Conservation (phyloP, 768 basidiomycete genomes). For the Nevesoporus exiguus region DNA sequence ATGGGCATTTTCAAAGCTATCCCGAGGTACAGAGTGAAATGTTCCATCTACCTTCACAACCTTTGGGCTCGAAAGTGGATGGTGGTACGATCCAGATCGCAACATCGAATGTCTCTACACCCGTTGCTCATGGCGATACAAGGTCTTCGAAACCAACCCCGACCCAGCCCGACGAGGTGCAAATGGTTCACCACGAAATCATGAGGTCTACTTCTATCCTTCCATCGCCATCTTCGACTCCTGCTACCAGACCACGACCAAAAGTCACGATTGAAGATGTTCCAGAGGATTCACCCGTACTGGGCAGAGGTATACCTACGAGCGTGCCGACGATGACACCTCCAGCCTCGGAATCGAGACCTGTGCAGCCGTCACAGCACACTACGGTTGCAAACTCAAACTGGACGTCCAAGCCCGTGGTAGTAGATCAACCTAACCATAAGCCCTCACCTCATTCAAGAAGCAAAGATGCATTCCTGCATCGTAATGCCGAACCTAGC, state of each 20-base stretch:
- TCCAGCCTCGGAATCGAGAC: conserved; percentile 8
- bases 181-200: conserved; percentile 11
- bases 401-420: conserved; percentile 2
- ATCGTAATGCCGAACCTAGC: conserved; percentile 12
- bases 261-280: conserved; percentile 31
- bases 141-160: conserved; percentile 1
- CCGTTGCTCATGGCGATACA: conserved; percentile 3
- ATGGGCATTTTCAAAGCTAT: neutral
- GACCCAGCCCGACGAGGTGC: conserved; percentile 8
- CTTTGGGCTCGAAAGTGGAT: conserved; percentile 2
- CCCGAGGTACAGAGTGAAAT: conserved; percentile 24
- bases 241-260: conserved; percentile 15
- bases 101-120: neutral
- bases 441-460: conserved; percentile 23
- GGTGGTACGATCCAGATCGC: neutral
- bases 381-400: neutral
- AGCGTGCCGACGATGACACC: conserved; percentile 1
- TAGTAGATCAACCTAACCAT: conserved; percentile 9
- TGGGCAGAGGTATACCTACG: conserved; percentile 7
- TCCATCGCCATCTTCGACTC: conserved; percentile 10
- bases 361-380: conserved; percentile 8
- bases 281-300: conserved; percentile 21
- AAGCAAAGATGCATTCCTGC: conserved; percentile 15
- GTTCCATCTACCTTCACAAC: conserved; percentile 18
- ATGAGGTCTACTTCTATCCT: conserved; percentile 3